Conservation (phyloP, 108 stramenopile genomes). For the Schizochytrium sp. region DNA sequence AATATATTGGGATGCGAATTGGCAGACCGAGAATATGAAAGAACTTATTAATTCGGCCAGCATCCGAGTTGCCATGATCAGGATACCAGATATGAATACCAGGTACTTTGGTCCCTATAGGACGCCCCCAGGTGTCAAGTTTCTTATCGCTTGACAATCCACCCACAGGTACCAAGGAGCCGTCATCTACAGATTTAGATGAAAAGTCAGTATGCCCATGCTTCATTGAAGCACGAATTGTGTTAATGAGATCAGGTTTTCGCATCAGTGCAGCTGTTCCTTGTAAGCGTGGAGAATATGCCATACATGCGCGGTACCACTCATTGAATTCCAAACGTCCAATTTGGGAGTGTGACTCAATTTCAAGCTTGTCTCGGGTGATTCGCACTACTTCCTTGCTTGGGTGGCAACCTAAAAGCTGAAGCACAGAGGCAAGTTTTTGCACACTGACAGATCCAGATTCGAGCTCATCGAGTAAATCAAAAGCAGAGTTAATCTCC, state of each 20-base stretch:
- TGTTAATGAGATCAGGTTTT: background rate
- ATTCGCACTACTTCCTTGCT: slow-evolving; percentile 50
- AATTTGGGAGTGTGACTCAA: background rate
- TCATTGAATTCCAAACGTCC: background rate
- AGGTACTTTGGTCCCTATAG: background rate
- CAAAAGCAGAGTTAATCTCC: slow-evolving; percentile 49
- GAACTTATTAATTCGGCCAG: background rate
- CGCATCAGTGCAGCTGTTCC: slow-evolving; percentile 34
- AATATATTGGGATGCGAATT: background rate
- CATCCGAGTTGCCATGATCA: background rate
- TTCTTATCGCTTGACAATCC: too few relatives aligned
- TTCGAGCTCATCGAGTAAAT: background rate
- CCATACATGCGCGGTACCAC: slow-evolving; percentile 48
- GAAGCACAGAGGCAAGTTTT: background rate
- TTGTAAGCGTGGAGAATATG: background rate
- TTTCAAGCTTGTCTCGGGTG: slow-evolving; percentile 57
- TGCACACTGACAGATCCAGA: background rate
- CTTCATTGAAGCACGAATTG: background rate
- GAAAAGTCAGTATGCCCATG: background rate
- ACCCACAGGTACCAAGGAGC: too few relatives aligned
- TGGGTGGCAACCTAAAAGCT: slow-evolving; percentile 17
- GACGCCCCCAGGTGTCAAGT: slow-evolving; percentile 10
- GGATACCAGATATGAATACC: background rate
- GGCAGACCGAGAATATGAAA: slow-evolving; percentile 41
- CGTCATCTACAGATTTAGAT: too few relatives aligned